A percentile compares a stretch with the other conserved stretches of the same genome.
Evolutionary conservation across 306 rosid genomes (phyloP).

Genomic region (Crataegus laevigata): DNA sequence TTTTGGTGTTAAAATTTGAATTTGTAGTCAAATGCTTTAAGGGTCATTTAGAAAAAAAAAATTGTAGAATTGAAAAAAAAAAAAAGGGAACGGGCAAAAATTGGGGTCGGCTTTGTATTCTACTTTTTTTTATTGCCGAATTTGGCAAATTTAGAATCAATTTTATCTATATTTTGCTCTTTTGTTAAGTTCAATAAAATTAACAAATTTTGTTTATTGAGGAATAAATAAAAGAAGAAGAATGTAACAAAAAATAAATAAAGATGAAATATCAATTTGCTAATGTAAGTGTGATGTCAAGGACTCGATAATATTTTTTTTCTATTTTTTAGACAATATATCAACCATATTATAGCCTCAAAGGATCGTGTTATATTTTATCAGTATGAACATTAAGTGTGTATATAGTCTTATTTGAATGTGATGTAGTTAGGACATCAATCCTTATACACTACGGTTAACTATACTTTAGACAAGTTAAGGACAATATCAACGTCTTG

Average conservation of each 20-base stretch:
- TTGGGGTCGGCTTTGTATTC: conserved; percentile 24
- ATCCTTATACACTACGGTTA: too few species aligned
- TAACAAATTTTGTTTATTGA: not conserved
- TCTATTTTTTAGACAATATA: too few species aligned
- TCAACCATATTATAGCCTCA: too few species aligned
- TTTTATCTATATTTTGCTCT: conserved; percentile 4
- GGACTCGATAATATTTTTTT: too few species aligned
- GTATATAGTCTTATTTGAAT: too few species aligned
- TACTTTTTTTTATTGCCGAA: conserved; percentile 32
- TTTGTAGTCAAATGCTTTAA: conserved; percentile 19
- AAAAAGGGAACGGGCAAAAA: conserved; percentile 12
- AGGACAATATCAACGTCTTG: too few species aligned
- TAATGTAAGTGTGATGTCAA: too few species aligned
- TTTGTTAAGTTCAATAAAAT: not conserved
- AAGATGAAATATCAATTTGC: too few species aligned
- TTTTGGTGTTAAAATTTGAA: conserved; percentile 32
- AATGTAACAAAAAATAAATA: not conserved
- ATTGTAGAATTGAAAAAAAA: conserved; percentile 17
- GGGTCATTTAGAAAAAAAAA: conserved; percentile 8
- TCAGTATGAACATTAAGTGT: too few species aligned
- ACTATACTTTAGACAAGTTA: too few species aligned
- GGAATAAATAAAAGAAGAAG: not conserved
- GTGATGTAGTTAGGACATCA: not conserved
- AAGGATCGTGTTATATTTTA: too few species aligned
- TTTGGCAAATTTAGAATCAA: conserved; percentile 38